Conservation (phyloP, 1,139 yeast species). For the Petasospora fabianii region DNA sequence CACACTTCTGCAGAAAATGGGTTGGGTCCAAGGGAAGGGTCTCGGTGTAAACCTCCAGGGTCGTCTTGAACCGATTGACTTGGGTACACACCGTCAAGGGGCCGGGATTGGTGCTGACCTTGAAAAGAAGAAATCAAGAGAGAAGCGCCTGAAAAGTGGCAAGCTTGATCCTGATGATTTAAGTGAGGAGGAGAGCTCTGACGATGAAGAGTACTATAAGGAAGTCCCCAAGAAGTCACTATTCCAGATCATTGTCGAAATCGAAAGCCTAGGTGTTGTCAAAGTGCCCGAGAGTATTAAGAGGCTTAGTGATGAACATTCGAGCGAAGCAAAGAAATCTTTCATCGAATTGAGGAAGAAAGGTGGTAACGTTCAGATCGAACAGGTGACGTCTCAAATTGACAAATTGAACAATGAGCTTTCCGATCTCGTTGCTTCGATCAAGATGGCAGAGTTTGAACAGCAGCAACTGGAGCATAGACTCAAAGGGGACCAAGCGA, state of each 20-base stretch:
- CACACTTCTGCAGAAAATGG: slow-evolving; percentile 74
- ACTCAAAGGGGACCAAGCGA: background rate
- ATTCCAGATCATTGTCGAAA: slow-evolving; percentile 36
- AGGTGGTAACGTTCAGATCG: slow-evolving; percentile 14
- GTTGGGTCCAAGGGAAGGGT: slow-evolving; percentile 79
- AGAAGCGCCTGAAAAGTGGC: slow-evolving; percentile 11
- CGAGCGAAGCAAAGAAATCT: slow-evolving; percentile 6
- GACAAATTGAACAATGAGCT: slow-evolving; percentile 23
- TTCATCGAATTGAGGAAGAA: slow-evolving; percentile 20
- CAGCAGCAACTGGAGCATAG: slow-evolving; percentile 2
- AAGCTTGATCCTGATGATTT: slow-evolving; percentile 15
- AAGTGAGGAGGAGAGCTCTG: slow-evolving; percentile 19
- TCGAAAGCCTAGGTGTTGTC: slow-evolving; percentile 36
- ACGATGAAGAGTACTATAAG: slow-evolving; percentile 25
- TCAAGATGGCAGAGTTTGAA: slow-evolving; percentile 15
- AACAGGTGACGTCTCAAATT: slow-evolving; percentile 24
- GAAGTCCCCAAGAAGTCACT: slow-evolving; percentile 26
- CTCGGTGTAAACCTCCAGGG: slow-evolving; percentile 73
- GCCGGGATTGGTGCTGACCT: slow-evolving; percentile 68
- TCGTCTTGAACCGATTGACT: slow-evolving; percentile 73
- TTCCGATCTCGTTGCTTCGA: slow-evolving; percentile 11
- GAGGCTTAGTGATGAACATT: slow-evolving; percentile 14
- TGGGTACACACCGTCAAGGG: slow-evolving; percentile 60
- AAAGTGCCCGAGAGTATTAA: slow-evolving; percentile 32
- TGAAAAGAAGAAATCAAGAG: slow-evolving; percentile 30